Conservation (phyloP, 2,329 filamentous ascomycete genomes). For the Orbilia oligospora region DNA sequence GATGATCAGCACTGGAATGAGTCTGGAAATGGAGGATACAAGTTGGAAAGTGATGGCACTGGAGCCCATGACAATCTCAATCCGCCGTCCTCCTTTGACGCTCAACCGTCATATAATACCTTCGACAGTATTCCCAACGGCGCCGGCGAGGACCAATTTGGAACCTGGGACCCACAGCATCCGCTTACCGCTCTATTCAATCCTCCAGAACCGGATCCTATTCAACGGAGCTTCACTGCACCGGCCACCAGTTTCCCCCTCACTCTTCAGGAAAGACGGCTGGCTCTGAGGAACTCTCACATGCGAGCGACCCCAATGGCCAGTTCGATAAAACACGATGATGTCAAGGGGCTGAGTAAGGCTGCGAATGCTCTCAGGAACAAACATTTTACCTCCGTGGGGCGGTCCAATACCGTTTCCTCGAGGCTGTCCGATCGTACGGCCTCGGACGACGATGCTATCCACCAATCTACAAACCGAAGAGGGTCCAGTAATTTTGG, state of each 20-base stretch:
- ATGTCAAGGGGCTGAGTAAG: conserved; percentile 45
- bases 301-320: conserved; percentile 58
- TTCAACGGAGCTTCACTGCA: conserved; percentile 53
- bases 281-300: conserved; percentile 56
- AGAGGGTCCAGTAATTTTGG: conserved; percentile 53
- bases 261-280: conserved; percentile 52
- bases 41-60: conserved; percentile 35
- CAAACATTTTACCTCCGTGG: conserved; percentile 51
- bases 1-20: conserved; percentile 55
- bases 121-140: conserved; percentile 20
- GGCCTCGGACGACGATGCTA: conserved; percentile 48
- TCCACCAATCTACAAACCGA: conserved; percentile 31
- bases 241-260: conserved; percentile 53
- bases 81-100: conserved; percentile 19
- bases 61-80: not conserved
- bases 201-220: conserved; percentile 46
- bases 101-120: conserved; percentile 9
- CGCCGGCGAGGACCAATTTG: conserved; percentile 26
- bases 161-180: conserved; percentile 45
- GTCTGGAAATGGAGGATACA: conserved; percentile 44
- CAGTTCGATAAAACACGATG: conserved; percentile 53
- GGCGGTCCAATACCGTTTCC: conserved; percentile 54
- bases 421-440: conserved; percentile 51
- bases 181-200: conserved; percentile 56
- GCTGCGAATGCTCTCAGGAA: conserved; percentile 54